These are phyloP conservation scores for Cyamopsis tetragonoloba DNA, from an alignment of 306 rosid species.

Conservation along the genomic window DNA sequence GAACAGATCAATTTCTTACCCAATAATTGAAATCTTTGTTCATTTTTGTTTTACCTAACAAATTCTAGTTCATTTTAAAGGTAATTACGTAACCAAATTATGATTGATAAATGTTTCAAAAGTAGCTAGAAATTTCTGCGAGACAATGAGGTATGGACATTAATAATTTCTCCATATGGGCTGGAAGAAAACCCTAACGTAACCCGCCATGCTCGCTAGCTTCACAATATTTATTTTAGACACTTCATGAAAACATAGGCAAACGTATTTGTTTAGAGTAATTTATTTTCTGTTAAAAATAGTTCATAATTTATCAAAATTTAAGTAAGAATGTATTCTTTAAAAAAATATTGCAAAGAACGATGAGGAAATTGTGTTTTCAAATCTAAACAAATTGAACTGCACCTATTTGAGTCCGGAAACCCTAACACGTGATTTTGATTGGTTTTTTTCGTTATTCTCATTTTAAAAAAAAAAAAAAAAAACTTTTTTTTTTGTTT, in stretches of 20 bases:
- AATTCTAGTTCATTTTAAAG: not conserved
- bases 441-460: too few species aligned
- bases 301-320: not conserved
- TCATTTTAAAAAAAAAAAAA: too few species aligned
- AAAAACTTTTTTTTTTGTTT: too few species aligned
- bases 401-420: too few species aligned
- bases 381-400: not conserved
- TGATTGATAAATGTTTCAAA: not conserved
- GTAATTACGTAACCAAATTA: not conserved
- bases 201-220: too few species aligned
- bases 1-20: too few species aligned
- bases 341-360: not conserved
- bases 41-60: not conserved
- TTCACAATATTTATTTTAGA: too few species aligned
- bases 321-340: not conserved
- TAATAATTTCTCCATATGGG: not conserved
- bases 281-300: not conserved
- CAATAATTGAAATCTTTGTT: not conserved
- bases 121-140: not conserved
- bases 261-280: not conserved
- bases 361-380: too few species aligned
- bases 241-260: not conserved
- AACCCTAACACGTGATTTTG: too few species aligned
- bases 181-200: conserved; percentile 19
- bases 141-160: conserved; percentile 11